These are phyloP conservation scores for Rhododendron ferrugineum DNA, from an alignment of 148 eudicot genomes.

Conservation along the genomic window DNA sequence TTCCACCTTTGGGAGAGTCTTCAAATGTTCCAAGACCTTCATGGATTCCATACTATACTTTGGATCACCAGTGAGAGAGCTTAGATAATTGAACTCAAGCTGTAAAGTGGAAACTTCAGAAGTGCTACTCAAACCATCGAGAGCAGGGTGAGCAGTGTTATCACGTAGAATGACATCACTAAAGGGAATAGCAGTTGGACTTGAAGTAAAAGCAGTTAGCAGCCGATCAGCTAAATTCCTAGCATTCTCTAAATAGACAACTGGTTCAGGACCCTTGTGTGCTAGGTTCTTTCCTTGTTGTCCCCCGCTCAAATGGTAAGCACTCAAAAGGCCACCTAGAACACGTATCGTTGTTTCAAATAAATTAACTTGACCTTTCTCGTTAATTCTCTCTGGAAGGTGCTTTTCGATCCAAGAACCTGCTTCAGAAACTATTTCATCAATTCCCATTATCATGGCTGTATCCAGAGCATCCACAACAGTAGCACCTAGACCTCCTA, in stretches of 20 bases:
- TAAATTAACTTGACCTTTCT: constrained; percentile 86
- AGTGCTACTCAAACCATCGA: constrained; percentile 90
- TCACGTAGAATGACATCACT: constrained; percentile 85
- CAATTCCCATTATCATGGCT: constrained; percentile 86
- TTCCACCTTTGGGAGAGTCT: constrained; percentile 80
- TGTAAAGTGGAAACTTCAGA: constrained; percentile 90
- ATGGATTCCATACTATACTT: constrained; percentile 74
- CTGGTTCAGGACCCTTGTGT: constrained; percentile 60
- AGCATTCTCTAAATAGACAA: constrained; percentile 68
- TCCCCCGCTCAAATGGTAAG: constrained; percentile 84
- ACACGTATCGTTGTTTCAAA: constrained; percentile 95
- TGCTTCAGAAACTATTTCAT: constrained; percentile 79
- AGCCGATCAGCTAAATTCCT: constrained; percentile 79
- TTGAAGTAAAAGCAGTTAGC: constrained; percentile 74
- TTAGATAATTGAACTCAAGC: constrained; percentile 89
- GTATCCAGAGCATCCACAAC: constrained; percentile 92
- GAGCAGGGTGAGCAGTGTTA: constrained; percentile 67
- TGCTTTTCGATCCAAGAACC: constrained; percentile 90
- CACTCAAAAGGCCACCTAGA: constrained; percentile 95
- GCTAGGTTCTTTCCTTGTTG: constrained; percentile 22
- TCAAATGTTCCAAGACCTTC: constrained; percentile 87
- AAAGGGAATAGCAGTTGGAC: constrained; percentile 83
- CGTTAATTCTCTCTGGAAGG: constrained; percentile 62
- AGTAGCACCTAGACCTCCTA: constrained; percentile 98
- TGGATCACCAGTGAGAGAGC: constrained; percentile 69